Evolutionary conservation across 371 early-diverging fungal species (phyloP).

Genomic region (Scutellospora calospora): DNA sequence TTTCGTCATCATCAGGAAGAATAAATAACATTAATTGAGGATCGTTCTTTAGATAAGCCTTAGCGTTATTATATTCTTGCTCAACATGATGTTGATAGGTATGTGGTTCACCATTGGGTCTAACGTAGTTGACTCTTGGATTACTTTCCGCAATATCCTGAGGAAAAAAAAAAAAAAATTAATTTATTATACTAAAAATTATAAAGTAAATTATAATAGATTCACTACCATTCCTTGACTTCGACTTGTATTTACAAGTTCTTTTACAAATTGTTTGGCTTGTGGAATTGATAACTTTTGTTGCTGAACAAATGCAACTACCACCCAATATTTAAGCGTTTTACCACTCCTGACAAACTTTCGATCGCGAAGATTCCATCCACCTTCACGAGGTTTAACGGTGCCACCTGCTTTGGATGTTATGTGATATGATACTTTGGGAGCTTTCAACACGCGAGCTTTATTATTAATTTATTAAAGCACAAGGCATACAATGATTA

Average conservation of each 20-base stretch:
- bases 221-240: conserved; percentile 35
- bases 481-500: no score
- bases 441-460: conserved; percentile 77
- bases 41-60: background rate
- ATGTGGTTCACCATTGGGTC: background rate
- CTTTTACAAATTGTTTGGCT: conserved; percentile 11
- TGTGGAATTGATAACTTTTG: background rate
- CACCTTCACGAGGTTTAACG: conserved; percentile 64
- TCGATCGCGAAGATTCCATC: conserved; percentile 34
- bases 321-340: conserved; percentile 26
- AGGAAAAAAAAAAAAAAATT: background rate
- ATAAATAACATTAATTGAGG: conserved; percentile 22
- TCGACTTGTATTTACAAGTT: conserved; percentile 13
- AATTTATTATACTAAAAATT: background rate
- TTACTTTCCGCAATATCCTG: conserved; percentile 14
- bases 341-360: conserved; percentile 29
- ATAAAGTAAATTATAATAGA: background rate
- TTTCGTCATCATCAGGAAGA: conserved; percentile 38
- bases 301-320: conserved; percentile 6
- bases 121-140: background rate
- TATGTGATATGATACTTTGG: conserved; percentile 76
- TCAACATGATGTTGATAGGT: background rate
- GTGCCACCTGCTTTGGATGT: conserved; percentile 64
- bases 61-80: conserved; percentile 21
- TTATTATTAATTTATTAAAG: background rate